Base-by-base conservation (phyloP, 305 asterid species). In the Coffea humblotiana region DNA sequence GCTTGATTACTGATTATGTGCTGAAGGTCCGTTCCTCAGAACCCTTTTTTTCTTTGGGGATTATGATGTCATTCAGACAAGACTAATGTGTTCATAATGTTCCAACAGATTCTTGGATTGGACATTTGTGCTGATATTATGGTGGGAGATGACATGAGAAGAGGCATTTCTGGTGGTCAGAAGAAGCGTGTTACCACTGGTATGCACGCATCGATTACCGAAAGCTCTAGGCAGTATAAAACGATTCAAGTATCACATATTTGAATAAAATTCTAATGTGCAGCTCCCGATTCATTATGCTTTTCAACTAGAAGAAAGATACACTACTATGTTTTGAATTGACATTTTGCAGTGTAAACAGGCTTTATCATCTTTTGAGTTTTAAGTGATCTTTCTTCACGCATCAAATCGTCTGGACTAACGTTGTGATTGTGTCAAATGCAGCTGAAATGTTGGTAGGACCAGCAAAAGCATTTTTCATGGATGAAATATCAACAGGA, bases 401-500 rank as follows among this genome's bases (percentile, higher is more conserved):
- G 67, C 67, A 8, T 8, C 67, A 61, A 40, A 70, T 25, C 11
- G 49, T 71, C 48, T 54, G 21, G 60, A n/a, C 43, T 61, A 27
- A 75, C n/a, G 23, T 75, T 43, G 3, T 60, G 6, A 75, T 47
- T 8, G 16, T 25, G 40, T 6, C 49, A 69, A 82, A 64, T 83
- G 70, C 86, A 90, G 93, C 91, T 64, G 93, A 90, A 87, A 90
- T 90, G 93, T 75, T 90, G 84, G 92, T 88, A 13, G 92, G 93
- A 52, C 94, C 92, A 45, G 92, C 92, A 71, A 88, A 90, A 84
- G 92, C 87, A 8, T 84, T 90, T 78, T 86, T 90, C 86, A 90
- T 90, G 94, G 94, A 90, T 82, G 92, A 90, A 78, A 88, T 90
- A 80, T 90, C 94, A 16, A 90, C 89, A 9, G 94, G 94, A 25